These are phyloP conservation scores for Lentinula sp. DNA, from an alignment of 768 basidiomycete genomes.

Conservation along the genomic window DNA sequence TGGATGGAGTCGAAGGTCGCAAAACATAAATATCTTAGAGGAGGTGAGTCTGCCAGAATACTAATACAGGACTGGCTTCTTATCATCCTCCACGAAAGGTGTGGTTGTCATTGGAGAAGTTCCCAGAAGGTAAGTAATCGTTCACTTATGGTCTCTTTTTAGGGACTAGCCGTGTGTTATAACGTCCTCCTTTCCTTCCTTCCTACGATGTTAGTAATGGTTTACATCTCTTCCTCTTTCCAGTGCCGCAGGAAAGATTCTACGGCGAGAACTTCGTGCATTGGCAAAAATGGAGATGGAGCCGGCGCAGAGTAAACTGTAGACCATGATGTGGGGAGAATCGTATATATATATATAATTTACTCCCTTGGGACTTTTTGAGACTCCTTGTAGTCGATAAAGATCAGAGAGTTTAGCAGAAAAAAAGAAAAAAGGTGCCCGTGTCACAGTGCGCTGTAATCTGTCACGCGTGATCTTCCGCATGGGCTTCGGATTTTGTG, in stretches of 20 bases:
- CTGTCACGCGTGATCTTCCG: not conserved
- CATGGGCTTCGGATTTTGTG: not conserved
- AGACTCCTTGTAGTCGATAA: no score
- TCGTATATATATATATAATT: not conserved
- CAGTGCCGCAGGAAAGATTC: constrained; percentile 85
- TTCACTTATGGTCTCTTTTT: no score
- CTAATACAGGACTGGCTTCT: not conserved
- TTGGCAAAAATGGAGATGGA: constrained; percentile 48
- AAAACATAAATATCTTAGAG: constrained; percentile 72
- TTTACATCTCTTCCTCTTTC: not conserved
- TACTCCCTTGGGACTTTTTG: not conserved
- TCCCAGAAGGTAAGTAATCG: constrained; percentile 54
- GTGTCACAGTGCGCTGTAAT: not conserved
- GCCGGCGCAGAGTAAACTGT: not conserved
- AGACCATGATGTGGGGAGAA: not conserved
- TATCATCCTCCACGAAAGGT: constrained; percentile 38
- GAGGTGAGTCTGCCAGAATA: constrained; percentile 33
- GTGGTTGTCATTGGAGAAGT: constrained; percentile 55
- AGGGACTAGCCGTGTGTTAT: no score
- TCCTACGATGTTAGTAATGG: no score
- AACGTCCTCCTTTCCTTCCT: no score
- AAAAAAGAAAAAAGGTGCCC: not conserved
- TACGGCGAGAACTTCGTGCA: constrained; percentile 71
- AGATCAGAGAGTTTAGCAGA: not conserved
- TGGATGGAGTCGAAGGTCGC: constrained; percentile 73